Evolutionary conservation across 495 filamentous ascomycete genomes (phyloP), one percentile per base, ranked within the genome.

Genomic region (Neurospora pannonica): DNA sequence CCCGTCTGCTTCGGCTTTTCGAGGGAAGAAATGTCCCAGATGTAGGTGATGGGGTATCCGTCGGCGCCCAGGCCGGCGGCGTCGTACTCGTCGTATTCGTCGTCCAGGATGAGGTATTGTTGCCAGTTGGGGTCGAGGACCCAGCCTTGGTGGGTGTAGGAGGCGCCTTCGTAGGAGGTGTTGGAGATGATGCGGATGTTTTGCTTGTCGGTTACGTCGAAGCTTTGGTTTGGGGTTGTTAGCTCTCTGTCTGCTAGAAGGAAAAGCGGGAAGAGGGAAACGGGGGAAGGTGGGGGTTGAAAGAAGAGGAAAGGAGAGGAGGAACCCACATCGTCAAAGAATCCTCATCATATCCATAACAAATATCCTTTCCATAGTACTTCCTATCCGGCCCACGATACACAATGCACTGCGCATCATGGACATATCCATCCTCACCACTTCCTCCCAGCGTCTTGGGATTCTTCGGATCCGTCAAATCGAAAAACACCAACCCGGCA

Each of bases 351-450:
- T 87, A 90, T 9, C 84, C 86, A 73, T 87, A 89, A 79, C 88
- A 90, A 76, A 89, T 86, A 72, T 90, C 88, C 6, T 77, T 77
- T 11, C 87, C 88, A 5, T 75, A 31, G 73, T 86, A 89, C 72
- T 82, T 80, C 34, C 74, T 78, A 76, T 89, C 86, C 1, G 88
- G 88, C 0, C 88, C 88, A 3, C 82, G 80, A 77, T 89, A 90
- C 19, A 86, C 76, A 4, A 90, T 71, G 74, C 87, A 89, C 74
- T 89, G 87, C 0, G 87, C 87, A 70, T 89, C 87, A 48, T 89
- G 87, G 13, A 89, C 87, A 71, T 89, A 89, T 6, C 87, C 87
- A 71, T 88, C 87, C 15, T 78, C 77, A 0, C 80, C 77, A 0
- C 82, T 83, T 39, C 87, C 87, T 0, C 87, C 87, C 1, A 85